phyloP scores from a whole-genome alignment of 305 asterid species.

The Fraxinus greggii region DNA sequence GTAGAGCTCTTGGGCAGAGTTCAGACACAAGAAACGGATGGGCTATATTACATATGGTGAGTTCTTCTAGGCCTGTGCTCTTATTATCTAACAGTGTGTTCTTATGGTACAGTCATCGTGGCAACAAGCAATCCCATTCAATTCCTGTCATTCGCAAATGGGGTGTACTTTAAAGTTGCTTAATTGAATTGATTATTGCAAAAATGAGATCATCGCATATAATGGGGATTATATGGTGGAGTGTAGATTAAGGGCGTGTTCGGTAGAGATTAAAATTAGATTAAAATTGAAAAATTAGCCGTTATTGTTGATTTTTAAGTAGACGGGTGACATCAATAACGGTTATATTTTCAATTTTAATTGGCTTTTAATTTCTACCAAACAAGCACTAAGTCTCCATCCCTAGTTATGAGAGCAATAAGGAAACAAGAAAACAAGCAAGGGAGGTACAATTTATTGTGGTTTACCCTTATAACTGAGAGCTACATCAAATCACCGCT shows the following conservation, averaged over 20 bases:
- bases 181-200: not conserved
- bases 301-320: no score
- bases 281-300: no score
- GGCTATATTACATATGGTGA: constrained; percentile 75
- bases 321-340: no score
- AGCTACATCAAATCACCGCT: no score
- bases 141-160: not conserved
- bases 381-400: no score
- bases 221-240: not conserved
- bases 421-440: not conserved
- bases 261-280: no score
- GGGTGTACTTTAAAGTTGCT: not conserved
- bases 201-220: not conserved
- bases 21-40: constrained; percentile 76
- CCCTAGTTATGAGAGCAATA: not conserved
- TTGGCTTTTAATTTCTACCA: no score
- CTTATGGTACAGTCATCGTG: not conserved
- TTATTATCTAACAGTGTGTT: not conserved
- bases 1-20: constrained; percentile 80
- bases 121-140: not conserved
- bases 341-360: no score
- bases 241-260: not conserved
- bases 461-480: not conserved
- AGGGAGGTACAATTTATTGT: not conserved
- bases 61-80: constrained; percentile 13